phyloP scores from a whole-genome alignment of 441 rosid genomes.

The Corymbia citriodora region DNA sequence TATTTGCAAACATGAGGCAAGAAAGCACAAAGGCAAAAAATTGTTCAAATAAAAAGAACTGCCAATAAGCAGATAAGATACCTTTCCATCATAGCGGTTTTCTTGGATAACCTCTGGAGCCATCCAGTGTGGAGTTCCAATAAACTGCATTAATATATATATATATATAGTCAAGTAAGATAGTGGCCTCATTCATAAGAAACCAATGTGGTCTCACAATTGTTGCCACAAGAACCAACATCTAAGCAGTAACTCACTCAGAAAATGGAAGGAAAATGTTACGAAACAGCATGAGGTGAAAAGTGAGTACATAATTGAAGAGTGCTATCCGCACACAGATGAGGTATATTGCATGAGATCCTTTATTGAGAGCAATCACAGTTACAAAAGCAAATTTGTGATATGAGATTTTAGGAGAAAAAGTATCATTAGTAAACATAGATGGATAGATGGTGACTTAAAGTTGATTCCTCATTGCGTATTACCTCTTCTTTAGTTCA shows the following conservation, averaged over 20 bases:
- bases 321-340: neutral
- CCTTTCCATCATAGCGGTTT: constrained; percentile 99
- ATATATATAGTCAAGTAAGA: constrained; percentile 2
- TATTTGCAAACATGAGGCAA: neutral
- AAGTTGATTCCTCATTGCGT: neutral
- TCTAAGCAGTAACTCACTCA: neutral
- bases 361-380: neutral
- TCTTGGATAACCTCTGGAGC: constrained; percentile 99
- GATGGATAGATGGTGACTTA: neutral
- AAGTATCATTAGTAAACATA: neutral
- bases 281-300: neutral
- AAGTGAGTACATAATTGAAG: neutral
- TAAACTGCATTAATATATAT: constrained; percentile 55
- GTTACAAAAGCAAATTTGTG: neutral
- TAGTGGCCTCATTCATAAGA: neutral
- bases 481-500: neutral
- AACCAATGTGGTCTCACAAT: neutral
- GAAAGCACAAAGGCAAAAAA: neutral
- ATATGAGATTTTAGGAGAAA: neutral
- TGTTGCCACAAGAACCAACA: neutral
- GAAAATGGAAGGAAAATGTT: neutral
- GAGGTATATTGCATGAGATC: neutral
- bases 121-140: constrained; percentile 99
- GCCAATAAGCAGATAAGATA: constrained; percentile 16
- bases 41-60: neutral